Base-by-base conservation (phyloP, 768 basidiomycete genomes). In the Leccinum broughii region DNA sequence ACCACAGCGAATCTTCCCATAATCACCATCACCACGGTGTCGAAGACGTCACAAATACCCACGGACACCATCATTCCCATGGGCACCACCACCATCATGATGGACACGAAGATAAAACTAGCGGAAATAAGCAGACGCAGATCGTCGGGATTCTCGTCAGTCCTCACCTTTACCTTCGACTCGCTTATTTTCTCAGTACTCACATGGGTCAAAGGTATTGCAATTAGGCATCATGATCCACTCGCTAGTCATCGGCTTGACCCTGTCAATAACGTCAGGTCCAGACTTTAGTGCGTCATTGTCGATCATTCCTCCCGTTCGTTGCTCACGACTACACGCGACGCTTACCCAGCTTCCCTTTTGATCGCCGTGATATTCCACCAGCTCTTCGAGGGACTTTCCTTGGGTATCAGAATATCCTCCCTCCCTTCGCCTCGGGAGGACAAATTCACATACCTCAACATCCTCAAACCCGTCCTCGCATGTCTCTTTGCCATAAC, bases 181-280 rank as follows among this genome's bases (percentile, higher is more conserved):
- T 28, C 10, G 1, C 30, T 9, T 4, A 39, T 22, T 6, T 54
- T 34, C 20, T 37, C 34, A 14, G 14, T 32, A 34, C 53, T 67
- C n/a, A 62, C 50, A 11, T 7, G 4, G 8, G 32, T 32, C 51
- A 55, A 41, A 92, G 90, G 85, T 91, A 34, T 77, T 95, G 37
- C 89, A 95, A 82, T 68, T 89, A 2, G 85, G 93, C 51, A 91
- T 95, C 66, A 89, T 95, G 90, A 80, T 95, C 53, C 85, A 94
- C 68, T 88, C 92, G 3, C 70, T 93, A 51, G 83, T 93, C 34
- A 90, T 93, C 58, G 92, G 92, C 2, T 70, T 93, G 22, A 93
- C 92, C 4, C 76, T 93, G 20, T 82, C 89, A 1, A 83, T 93
- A 57, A 83, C 88, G 4, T 77, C 81, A 6, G 87, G 89, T 17